Evolutionary conservation across 148 eudicot species (phyloP).

Genomic region (Oxyria digyna): DNA sequence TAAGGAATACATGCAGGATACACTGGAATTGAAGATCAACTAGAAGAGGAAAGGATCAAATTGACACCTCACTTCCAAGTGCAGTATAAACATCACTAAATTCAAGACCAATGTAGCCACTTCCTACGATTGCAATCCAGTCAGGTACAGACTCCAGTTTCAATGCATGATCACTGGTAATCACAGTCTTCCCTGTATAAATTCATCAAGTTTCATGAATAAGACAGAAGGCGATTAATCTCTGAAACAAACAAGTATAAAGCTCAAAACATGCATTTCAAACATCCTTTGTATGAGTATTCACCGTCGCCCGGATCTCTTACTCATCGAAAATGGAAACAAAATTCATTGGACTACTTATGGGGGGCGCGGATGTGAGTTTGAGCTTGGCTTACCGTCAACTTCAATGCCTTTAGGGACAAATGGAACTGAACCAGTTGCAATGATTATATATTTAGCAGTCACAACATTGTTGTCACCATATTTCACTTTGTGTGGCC

Average conservation of each 20-base stretch:
- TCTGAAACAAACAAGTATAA: neutral
- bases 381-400: conserved; percentile 54
- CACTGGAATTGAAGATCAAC: neutral
- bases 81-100: conserved; percentile 99
- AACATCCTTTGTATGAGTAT: neutral
- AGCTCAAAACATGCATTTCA: neutral
- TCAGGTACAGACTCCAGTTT: conserved; percentile 90
- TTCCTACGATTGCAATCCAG: conserved; percentile 98
- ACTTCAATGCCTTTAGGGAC: conserved; percentile 99
- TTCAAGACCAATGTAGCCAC: conserved; percentile 99
- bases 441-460: conserved; percentile 95
- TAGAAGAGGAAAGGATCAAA: neutral
- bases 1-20: neutral
- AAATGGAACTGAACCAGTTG: conserved; percentile 90
- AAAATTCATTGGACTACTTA: neutral
- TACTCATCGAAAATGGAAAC: neutral
- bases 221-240: neutral
- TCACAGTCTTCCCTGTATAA: conserved; percentile 87
- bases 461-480: conserved; percentile 63
- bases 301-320: neutral
- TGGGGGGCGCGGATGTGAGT: neutral
- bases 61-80: conserved; percentile 93
- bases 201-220: conserved; percentile 1
- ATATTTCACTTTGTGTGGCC: conserved; percentile 75
- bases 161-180: conserved; percentile 99